phyloP scores from a whole-genome alignment of 106 monocot species.

The Dendrobium catenatum region DNA sequence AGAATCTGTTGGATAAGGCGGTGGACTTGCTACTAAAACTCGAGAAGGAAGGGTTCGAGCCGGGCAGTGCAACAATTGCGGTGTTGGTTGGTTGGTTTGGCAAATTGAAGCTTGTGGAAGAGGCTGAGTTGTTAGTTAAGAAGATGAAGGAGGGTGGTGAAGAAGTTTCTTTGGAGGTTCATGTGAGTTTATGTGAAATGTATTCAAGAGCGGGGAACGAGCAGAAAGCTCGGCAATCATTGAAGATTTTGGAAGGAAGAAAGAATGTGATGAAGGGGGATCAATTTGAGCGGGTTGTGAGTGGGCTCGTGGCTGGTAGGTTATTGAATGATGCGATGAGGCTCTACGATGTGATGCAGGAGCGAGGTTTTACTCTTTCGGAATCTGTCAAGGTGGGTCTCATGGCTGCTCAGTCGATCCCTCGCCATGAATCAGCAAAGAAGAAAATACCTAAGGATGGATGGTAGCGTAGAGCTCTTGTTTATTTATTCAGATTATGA shows the following conservation, averaged over 20 bases:
- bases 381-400: constrained; percentile 28
- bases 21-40: constrained; percentile 56
- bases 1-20: constrained; percentile 77
- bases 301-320: constrained; percentile 50
- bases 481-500: background rate
- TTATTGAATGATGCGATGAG: constrained; percentile 53
- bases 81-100: constrained; percentile 79
- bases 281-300: constrained; percentile 66
- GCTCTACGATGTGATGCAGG: constrained; percentile 45
- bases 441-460: constrained; percentile 3
- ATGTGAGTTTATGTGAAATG: constrained; percentile 74
- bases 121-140: constrained; percentile 54
- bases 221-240: constrained; percentile 35
- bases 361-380: constrained; percentile 30
- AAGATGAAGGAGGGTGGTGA: constrained; percentile 52
- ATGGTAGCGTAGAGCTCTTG: background rate
- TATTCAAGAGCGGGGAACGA: constrained; percentile 40
- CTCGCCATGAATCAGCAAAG: constrained; percentile 2
- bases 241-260: constrained; percentile 56
- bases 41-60: constrained; percentile 66
- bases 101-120: constrained; percentile 67
- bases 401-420: constrained; percentile 33
- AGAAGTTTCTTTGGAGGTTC: constrained; percentile 42
- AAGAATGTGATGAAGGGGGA: constrained; percentile 34
- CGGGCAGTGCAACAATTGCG: constrained; percentile 41